Percentiles rank a stretch among this genome's conserved stretches.
These are phyloP conservation scores for Xylaria flabelliformis DNA, from an alignment of 495 filamentous ascomycete species.

Conservation along the genomic window DNA sequence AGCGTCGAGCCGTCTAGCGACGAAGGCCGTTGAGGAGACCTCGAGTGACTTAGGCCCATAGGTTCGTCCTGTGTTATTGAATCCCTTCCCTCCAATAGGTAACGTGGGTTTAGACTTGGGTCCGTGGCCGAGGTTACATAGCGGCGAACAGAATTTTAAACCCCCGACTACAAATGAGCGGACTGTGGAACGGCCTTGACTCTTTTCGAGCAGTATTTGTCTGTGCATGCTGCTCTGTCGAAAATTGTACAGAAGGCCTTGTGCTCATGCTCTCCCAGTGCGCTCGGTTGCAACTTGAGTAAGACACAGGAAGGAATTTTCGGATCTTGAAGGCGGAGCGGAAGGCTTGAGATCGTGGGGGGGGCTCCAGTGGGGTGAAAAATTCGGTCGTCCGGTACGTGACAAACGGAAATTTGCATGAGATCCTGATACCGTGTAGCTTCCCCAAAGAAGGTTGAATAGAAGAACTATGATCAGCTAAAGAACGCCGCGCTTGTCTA, in stretches of 20 bases:
- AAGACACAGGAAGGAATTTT: neutral
- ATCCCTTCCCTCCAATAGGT: neutral
- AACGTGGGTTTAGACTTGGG: neutral
- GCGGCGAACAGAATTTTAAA: neutral
- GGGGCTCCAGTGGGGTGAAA: conserved; percentile 5
- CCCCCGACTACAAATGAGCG: neutral
- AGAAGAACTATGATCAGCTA: neutral
- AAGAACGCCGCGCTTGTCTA: neutral
- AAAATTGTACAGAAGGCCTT: neutral
- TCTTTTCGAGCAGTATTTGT: neutral
- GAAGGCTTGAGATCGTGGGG: neutral
- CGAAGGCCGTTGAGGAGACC: neutral
- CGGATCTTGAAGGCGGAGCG: neutral
- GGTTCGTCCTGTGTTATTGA: neutral
- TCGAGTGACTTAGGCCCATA: neutral
- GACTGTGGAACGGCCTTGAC: neutral
- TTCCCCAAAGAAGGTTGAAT: neutral
- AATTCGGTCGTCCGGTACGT: neutral
- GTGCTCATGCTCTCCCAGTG: neutral
- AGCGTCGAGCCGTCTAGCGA: neutral
- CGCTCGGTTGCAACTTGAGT: neutral
- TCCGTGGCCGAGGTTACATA: neutral
- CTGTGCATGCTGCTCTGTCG: no score
- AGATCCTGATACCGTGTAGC: neutral
- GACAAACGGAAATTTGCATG: neutral